Evolutionary conservation across 169 alveolate genomes (phyloP).

Genomic region (Plasmodium chabaudi): DNA sequence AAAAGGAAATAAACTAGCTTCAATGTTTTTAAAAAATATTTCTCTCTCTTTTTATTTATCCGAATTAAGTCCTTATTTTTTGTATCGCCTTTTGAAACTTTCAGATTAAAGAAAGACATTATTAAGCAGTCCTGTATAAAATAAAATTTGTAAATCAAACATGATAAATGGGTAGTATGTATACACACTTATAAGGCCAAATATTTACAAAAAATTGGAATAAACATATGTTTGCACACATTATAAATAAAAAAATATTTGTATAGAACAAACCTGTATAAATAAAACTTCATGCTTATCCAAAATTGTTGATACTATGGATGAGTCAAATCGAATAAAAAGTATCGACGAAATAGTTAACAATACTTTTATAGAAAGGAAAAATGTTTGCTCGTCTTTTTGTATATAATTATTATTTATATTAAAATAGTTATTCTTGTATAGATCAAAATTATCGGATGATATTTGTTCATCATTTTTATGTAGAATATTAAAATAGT

Average conservation of each 20-base stretch:
- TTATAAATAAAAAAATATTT: not conserved
- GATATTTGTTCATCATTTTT: not conserved
- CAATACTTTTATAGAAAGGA: slow-evolving; percentile 36
- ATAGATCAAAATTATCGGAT: slow-evolving; percentile 1
- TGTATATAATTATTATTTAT: slow-evolving; percentile 9
- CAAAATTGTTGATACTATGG: slow-evolving; percentile 5
- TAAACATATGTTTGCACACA: not conserved
- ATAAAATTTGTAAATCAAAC: not conserved
- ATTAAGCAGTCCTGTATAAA: slow-evolving; percentile 46
- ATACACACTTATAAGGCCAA: no score
- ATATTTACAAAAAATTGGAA: no score
- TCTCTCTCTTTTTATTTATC: slow-evolving; percentile 23
- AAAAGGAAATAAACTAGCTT: slow-evolving; percentile 33
- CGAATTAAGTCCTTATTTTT: slow-evolving; percentile 9
- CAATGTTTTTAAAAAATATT: slow-evolving; percentile 34
- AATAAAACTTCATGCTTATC: slow-evolving; percentile 19
- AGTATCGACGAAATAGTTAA: slow-evolving; percentile 53
- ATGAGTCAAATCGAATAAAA: slow-evolving; percentile 51
- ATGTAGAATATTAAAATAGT: slow-evolving; percentile 25
- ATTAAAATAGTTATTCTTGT: slow-evolving; percentile 49
- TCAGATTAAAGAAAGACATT: slow-evolving; percentile 35
- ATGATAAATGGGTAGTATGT: not conserved
- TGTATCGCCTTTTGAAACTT: slow-evolving; percentile 14
- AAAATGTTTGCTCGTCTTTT: slow-evolving; percentile 19
- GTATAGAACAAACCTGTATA: slow-evolving; percentile 20